Conservation (phyloP, 805 yeast genomes). For the Metschnikowia rubicola region DNA sequence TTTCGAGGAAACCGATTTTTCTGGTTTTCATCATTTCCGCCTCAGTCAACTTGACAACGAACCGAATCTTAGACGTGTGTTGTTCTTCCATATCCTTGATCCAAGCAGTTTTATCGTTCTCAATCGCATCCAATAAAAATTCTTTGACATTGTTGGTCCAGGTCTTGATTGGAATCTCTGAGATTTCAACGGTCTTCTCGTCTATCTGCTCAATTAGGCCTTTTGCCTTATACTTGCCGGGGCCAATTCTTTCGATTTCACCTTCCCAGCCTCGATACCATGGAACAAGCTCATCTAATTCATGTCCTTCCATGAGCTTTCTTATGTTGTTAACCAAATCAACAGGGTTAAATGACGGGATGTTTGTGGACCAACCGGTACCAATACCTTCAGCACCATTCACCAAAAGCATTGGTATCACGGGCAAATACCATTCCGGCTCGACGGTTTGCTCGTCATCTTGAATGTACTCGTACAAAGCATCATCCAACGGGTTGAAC, state of each 20-base stretch:
- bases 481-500: constrained; percentile 77
- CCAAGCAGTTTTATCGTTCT: constrained; percentile 82
- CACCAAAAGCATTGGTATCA: constrained; percentile 91
- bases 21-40: constrained; percentile 83
- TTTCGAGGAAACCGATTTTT: constrained; percentile 73
- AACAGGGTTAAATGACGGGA: constrained; percentile 85
- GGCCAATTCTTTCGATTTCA: constrained; percentile 55
- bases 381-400: constrained; percentile 99
- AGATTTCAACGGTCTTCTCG: constrained; percentile 76
- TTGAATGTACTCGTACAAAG: constrained; percentile 71
- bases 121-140: constrained; percentile 69
- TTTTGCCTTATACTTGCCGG: constrained; percentile 69
- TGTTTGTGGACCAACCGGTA: constrained; percentile 95
- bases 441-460: constrained; percentile 94
- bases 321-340: constrained; percentile 77
- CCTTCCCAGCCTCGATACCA: constrained; percentile 98
- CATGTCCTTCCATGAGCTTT: constrained; percentile 69
- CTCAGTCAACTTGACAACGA: constrained; percentile 66
- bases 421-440: constrained; percentile 92
- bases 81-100: constrained; percentile 94
- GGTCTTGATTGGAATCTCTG: constrained; percentile 86
- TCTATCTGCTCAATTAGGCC: constrained; percentile 83
- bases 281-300: constrained; percentile 70
- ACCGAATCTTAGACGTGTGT: constrained; percentile 77
- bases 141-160: constrained; percentile 95